Percentiles rank a stretch among this genome's conserved stretches.
phyloP scores from a whole-genome alignment of 2,329 filamentous ascomycete genomes.

The Fusarium lateritium region DNA sequence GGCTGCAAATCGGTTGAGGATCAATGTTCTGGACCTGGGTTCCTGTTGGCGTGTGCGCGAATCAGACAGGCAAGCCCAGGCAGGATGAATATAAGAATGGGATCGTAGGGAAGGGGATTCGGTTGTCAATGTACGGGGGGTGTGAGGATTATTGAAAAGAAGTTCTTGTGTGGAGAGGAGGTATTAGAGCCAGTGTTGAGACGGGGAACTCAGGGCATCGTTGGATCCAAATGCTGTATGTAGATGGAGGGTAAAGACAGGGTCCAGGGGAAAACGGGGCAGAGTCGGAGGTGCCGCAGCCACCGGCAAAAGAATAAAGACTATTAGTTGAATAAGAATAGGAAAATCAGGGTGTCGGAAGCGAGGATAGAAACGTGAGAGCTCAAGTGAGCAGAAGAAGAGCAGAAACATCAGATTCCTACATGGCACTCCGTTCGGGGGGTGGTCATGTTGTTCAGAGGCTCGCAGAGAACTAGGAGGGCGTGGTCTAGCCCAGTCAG shows the following conservation, averaged over 20 bases:
- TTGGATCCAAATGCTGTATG: conserved; percentile 37
- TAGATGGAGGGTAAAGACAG: conserved; percentile 36
- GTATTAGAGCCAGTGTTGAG: conserved; percentile 33
- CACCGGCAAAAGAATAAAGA: conserved; percentile 42
- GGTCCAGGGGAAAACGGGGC: conserved; percentile 39
- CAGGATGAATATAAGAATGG: conserved; percentile 30
- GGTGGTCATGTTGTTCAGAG: conserved; percentile 37
- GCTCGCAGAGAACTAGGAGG: conserved; percentile 31
- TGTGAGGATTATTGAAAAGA: conserved; percentile 20
- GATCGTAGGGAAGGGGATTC: conserved; percentile 27
- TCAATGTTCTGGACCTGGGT: conserved; percentile 46
- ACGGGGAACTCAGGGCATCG: conserved; percentile 39
- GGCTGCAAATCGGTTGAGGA: conserved; percentile 41
- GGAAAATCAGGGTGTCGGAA: conserved; percentile 42
- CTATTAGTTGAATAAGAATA: conserved; percentile 34
- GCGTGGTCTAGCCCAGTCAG: conserved; percentile 38
- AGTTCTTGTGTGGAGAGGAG: conserved; percentile 30
- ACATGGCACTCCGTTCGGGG: conserved; percentile 39
- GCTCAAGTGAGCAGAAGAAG: conserved; percentile 38
- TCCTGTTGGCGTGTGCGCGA: conserved; percentile 41
- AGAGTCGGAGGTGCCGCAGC: conserved; percentile 43
- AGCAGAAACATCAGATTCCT: conserved; percentile 47
- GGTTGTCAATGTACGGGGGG: conserved; percentile 24
- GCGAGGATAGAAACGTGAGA: conserved; percentile 42
- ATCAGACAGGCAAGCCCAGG: conserved; percentile 26